A percentile compares a stretch with the other conserved stretches of the same genome.
Conservation (phyloP, 495 filamentous ascomycete species). For the Penicillium egyptiacum region DNA sequence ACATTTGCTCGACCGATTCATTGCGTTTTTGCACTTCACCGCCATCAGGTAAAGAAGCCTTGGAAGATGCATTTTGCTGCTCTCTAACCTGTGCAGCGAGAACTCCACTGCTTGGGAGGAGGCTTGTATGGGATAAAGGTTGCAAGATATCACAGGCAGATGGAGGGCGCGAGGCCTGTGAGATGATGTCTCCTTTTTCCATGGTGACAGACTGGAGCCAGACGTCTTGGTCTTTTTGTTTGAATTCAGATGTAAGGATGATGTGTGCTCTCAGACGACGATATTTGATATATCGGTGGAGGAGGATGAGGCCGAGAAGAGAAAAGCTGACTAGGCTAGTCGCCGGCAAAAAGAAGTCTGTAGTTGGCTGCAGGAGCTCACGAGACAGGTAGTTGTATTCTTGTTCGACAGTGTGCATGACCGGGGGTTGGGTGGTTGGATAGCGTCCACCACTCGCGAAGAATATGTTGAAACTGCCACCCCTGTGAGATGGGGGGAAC, state of each 20-base stretch:
- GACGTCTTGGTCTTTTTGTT: background rate
- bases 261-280: background rate
- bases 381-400: background rate
- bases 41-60: background rate
- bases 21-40: slow-evolving; percentile 25
- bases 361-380: background rate
- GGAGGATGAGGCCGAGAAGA: background rate
- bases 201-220: slow-evolving; percentile 16
- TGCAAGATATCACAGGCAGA: slow-evolving; percentile 42
- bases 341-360: background rate
- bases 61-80: slow-evolving; percentile 4
- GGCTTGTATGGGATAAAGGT: slow-evolving; percentile 35
- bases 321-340: background rate
- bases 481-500: background rate
- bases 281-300: background rate
- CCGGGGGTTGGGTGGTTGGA: background rate
- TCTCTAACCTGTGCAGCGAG: slow-evolving; percentile 26
- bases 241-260: background rate
- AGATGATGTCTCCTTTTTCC: slow-evolving; percentile 20
- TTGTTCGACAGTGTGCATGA: background rate
- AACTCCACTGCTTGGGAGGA: slow-evolving; percentile 32
- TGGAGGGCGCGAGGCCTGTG: slow-evolving; percentile 4
- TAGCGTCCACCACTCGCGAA: slow-evolving; percentile 2
- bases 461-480: slow-evolving; percentile 7
- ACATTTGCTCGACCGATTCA: slow-evolving; percentile 31